Evolutionary conservation across 345 rosid genomes (phyloP).

Genomic region (Euphorbia lathyris): DNA sequence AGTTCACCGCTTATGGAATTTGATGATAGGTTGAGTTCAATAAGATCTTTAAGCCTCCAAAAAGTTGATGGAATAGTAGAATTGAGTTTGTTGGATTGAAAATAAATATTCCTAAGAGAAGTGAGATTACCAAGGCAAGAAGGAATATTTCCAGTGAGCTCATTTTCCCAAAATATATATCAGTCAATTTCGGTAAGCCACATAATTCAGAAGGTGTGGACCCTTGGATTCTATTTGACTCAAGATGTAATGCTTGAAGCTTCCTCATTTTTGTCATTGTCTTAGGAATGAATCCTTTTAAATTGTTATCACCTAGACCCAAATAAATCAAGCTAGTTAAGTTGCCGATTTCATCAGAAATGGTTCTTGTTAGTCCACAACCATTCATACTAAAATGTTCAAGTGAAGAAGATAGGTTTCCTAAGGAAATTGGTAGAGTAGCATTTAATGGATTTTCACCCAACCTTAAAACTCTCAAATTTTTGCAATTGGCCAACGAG

Average conservation of each 20-base stretch:
- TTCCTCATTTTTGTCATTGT: background rate
- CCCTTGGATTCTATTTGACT: background rate
- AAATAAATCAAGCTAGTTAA: background rate
- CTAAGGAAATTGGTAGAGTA: background rate
- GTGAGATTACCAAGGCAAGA: background rate
- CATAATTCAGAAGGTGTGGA: background rate
- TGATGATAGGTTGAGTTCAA: background rate
- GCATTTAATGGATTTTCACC: background rate
- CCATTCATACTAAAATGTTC: background rate
- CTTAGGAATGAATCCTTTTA: background rate
- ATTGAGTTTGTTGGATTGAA: background rate
- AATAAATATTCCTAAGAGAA: no score
- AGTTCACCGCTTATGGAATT: background rate
- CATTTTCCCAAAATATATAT: background rate
- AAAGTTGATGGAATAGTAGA: background rate
- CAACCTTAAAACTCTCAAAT: background rate
- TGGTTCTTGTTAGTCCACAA: background rate
- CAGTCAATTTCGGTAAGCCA: background rate
- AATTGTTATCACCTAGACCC: no score
- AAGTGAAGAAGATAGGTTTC: background rate
- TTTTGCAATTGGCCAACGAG: background rate
- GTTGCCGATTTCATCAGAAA: background rate
- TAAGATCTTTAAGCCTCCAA: background rate
- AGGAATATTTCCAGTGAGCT: background rate
- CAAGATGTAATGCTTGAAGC: background rate